Percentiles rank a stretch among this genome's conserved stretches.
These are phyloP conservation scores for Xylaria scruposa DNA, from an alignment of 495 filamentous ascomycete species.

Conservation along the genomic window DNA sequence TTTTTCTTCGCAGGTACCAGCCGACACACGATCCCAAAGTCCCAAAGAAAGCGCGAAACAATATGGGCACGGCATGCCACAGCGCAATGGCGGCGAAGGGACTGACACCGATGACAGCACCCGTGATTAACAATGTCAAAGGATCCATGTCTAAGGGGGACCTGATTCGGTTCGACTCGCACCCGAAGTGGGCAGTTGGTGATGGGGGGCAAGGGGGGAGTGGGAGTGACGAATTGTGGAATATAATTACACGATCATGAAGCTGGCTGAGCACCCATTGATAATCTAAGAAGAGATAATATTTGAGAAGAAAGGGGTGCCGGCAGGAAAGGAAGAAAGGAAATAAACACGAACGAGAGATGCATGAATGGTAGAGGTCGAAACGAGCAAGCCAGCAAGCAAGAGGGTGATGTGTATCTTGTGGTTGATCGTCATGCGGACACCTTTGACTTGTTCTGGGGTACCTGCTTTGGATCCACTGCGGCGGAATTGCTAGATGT, in stretches of 20 bases:
- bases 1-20: constrained; percentile 59
- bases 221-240: background rate
- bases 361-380: background rate
- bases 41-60: constrained; percentile 46
- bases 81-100: constrained; percentile 34
- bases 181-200: background rate
- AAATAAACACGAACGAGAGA: background rate
- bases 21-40: constrained; percentile 59
- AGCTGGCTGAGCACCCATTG: constrained; percentile 11
- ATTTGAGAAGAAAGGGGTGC: background rate
- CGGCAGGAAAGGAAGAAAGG: background rate
- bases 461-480: background rate
- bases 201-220: background rate
- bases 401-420: background rate
- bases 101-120: constrained; percentile 35
- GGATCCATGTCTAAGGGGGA: constrained; percentile 34
- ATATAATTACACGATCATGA: background rate
- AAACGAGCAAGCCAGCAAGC: background rate
- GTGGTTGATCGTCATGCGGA: constrained; percentile 2
- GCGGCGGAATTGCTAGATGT: background rate
- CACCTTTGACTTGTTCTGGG: constrained; percentile 9
- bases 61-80: constrained; percentile 41
- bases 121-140: constrained; percentile 35
- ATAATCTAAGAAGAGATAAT: background rate
- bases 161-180: background rate